Base-by-base conservation (phyloP, 768 basidiomycete genomes). In the Suillus ampliporus region DNA sequence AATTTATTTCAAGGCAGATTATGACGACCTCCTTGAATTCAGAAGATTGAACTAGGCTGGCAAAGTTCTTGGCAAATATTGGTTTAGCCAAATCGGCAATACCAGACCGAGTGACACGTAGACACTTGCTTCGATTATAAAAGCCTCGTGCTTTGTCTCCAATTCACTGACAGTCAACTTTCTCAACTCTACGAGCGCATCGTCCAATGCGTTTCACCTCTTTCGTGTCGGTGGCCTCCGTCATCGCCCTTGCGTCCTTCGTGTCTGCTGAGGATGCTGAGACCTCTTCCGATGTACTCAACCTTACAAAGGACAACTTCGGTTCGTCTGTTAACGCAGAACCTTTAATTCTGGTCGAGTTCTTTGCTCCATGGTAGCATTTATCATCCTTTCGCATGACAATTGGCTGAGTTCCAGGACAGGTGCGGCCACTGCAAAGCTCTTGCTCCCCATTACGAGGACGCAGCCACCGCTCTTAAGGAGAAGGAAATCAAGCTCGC, bases 361-460 rank as follows among this genome's bases (percentile, higher is more conserved):
- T 95, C 88, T 97, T 93, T 73, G 92, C 93, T 31, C 92, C 91
- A 65, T 94, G 91, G 91, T 91, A 71, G 11, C 72, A 65, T 34
- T 31, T 19, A 21, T 53, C 34, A n/a, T 28, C 13, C 34, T 0
- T 9, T 34, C 17, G 21, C 2, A 7, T 43, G 17, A 8, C n/a
- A 5, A 5, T 26, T 46, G 19, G 31, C 46, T 50, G n/a, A 50
- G 26, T 40, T 54, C 40, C 53, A 1, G 41, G 5, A 43, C 58
- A 92, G 91, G 92, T 96, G 94, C 74, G 94, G 95, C 51, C 95
- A 97, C 80, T 97, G 96, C 84, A 97, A 97, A 72, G 92, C 94
- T 38, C 84, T 97, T 58, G 95, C 94, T 23, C 95, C 95, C 58
- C 90, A 97, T 66, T 97, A 96, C 68, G 94, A 96, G 74, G 89